Conservation (phyloP, 139 green algal genomes). For the Haematococcus sp. region DNA sequence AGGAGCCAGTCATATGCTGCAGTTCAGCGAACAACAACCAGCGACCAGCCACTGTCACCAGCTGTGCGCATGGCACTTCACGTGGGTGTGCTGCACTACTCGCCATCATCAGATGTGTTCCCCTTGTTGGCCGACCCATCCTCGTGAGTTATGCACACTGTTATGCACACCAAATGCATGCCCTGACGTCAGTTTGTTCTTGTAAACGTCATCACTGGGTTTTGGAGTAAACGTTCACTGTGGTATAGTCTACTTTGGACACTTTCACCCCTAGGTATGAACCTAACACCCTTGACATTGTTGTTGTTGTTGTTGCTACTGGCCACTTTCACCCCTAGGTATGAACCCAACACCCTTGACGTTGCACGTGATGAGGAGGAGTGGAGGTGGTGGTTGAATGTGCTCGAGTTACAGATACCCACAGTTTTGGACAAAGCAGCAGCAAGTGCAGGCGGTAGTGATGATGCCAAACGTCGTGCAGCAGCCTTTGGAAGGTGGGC, state of each 20-base stretch:
- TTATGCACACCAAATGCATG: too few relatives aligned
- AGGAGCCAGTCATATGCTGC: not conserved
- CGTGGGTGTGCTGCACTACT: constrained; percentile 95
- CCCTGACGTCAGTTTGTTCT: too few relatives aligned
- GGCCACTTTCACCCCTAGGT: too few relatives aligned
- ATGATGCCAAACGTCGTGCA: constrained; percentile 58
- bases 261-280: too few relatives aligned
- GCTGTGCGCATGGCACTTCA: constrained; percentile 62
- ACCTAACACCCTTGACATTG: too few relatives aligned
- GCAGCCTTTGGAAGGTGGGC: constrained; percentile 68
- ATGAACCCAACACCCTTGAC: constrained; percentile 91
- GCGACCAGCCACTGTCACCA: constrained; percentile 7
- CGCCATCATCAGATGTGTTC: constrained; percentile 80
- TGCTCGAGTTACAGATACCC: constrained; percentile 75
- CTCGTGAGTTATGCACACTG: constrained; percentile 20
- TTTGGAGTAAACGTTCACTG: too few relatives aligned
- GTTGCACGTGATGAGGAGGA: constrained; percentile 75
- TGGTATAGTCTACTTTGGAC: too few relatives aligned
- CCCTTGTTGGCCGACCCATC: constrained; percentile 78
- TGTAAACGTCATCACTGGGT: too few relatives aligned
- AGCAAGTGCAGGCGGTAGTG: constrained; percentile 47
- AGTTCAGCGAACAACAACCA: constrained; percentile 9
- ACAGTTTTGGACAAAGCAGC: constrained; percentile 76
- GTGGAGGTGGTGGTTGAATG: constrained; percentile 83
- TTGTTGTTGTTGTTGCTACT: too few relatives aligned